Evolutionary conservation across 495 filamentous ascomycete species (phyloP), one percentile per base, ranked within the genome.

Genomic region (Talaromyces adpressus): DNA sequence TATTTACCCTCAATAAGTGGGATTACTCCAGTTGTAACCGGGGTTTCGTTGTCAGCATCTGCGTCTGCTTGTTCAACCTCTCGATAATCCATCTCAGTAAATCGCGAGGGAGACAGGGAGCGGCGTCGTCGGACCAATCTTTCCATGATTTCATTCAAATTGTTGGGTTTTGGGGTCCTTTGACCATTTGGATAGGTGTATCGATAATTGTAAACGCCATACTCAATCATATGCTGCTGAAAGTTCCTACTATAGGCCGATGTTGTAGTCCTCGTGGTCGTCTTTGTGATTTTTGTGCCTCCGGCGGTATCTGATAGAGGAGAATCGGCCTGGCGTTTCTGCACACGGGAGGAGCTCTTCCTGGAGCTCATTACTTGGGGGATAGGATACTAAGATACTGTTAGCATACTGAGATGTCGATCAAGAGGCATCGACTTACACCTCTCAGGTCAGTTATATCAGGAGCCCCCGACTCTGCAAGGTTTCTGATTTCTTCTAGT

Each of bases 1-100:
- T 32, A 6, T 30, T 65, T 66, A 62, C 75, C 76, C 66, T 68
- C 65, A 52, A 79, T 72, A n/a, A 70, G 64, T 9, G 78, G 73
- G 25, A 53, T 32, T 30, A 62, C 41, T 7, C 22, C 23, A 20
- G 14, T 27, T 27, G 41, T 62, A 20, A 62, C 60, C 6, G 12
- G 18, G 3, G 30, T 59, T 12, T 59, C 56, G 3, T 59, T 61
- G 32, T 4, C 4, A 3, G 18, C 45, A 49, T 6, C 5, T 20
- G 18, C 49, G 4, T 53, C 49, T 16, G 36, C 11, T 16, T 8
- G 36, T 12, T 14, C 11, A 4, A n/a, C 9, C 36, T 41, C 12
- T 16, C 8, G 12, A 41, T 3, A 14, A 4, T 14, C 3, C 11
- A 0, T 41, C 3, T 12, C 11, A 16, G 25, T 27, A 27, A 27